Evolutionary conservation across 768 basidiomycete genomes (phyloP), one percentile per base, ranked within the genome.

Genomic region (Phlebiopsis flavidoalba): DNA sequence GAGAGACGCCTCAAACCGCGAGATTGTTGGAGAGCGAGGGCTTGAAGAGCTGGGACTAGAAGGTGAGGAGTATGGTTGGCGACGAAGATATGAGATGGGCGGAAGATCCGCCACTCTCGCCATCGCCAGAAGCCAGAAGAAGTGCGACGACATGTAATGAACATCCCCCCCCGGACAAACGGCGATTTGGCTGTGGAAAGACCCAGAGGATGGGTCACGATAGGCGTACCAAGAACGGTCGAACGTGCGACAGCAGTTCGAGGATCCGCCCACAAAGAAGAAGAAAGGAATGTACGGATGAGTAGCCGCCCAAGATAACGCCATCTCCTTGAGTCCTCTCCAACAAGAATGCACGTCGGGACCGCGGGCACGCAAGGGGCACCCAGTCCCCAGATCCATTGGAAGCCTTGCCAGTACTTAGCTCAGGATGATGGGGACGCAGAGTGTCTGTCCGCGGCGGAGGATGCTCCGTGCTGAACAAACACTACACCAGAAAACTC

Each of bases 11-110:
- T 99, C 60, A 85, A 83, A 71, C n/a, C 78, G 79, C 66, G 83
- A 91, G 67, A 97, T 99, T n/a, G 91, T 70, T 77, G 64, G 74
- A 76, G n/a, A n/a, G n/a, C n/a, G n/a, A 58, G 93, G 98, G 66
- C 81, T 91, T 60, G 81, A 83, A 54, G 83, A 81, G 62, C 71
- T 97, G 4, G 86, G 79, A 0, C 73, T 91, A 21, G 64, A 59
- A 6, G 66, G 55, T 19, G 65, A 52, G 36, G 65, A 60, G 8
- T 59, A 51, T 14, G 53, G 19, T 43, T 57, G 37, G n/a, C 21
- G 10, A 35, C 15, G 52, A 53, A 36, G 31, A 53, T 3, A 3
- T 36, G 12, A 5, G 5, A 21, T 33, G n/a, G n/a, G n/a, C 59
- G 48, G 59, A 36, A 12, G 52, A 49, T 17, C 54, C 31, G 5